These are phyloP conservation scores for Dalbergia oliveri DNA, from an alignment of 306 rosid genomes.

Conservation along the genomic window DNA sequence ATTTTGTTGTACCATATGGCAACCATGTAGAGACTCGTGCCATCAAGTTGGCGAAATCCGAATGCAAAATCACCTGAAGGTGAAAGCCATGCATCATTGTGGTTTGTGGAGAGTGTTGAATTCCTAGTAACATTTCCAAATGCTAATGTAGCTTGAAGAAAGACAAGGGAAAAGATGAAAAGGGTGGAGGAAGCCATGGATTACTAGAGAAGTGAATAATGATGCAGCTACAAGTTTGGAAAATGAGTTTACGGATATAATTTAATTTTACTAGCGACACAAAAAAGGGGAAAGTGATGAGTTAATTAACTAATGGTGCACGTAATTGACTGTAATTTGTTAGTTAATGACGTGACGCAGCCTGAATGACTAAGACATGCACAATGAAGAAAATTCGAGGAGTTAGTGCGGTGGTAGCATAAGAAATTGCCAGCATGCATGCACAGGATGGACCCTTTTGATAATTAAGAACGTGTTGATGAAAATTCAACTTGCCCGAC, in stretches of 20 bases:
- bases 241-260: neutral
- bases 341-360: neutral
- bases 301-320: neutral
- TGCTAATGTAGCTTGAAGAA: conserved; percentile 4
- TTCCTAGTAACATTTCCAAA: neutral
- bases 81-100: conserved; percentile 44
- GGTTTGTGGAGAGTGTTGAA: conserved; percentile 43
- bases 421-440: neutral
- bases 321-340: neutral
- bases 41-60: conserved; percentile 51
- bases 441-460: neutral
- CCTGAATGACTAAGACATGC: neutral
- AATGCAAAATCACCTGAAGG: conserved; percentile 62
- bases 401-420: neutral
- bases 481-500: neutral
- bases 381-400: neutral
- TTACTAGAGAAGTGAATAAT: neutral
- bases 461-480: neutral
- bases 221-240: neutral
- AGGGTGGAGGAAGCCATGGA: conserved; percentile 29
- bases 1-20: conserved; percentile 63
- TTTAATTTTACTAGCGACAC: neutral
- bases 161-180: conserved; percentile 1
- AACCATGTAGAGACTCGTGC: conserved; percentile 48
- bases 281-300: neutral